A percentile compares a stretch with the other conserved stretches of the same genome.
phyloP scores from a whole-genome alignment of 768 basidiomycete species.

The Pleurotus eryngii region DNA sequence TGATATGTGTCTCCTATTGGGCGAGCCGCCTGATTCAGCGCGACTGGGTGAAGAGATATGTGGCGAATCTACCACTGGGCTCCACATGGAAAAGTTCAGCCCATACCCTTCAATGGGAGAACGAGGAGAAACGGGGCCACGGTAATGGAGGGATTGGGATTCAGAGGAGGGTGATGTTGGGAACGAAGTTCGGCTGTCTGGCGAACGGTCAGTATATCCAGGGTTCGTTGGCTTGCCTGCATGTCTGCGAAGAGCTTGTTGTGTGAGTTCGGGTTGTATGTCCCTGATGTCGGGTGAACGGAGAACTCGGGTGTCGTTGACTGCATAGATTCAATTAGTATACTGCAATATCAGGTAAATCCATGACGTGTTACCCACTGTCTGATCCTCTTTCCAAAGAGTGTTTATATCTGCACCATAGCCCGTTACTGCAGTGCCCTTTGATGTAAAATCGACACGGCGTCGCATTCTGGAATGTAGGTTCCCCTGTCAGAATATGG shows the following conservation, averaged over 20 bases:
- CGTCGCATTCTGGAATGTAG: slow-evolving; percentile 16
- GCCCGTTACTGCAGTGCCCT: slow-evolving; percentile 34
- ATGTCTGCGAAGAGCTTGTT: slow-evolving; percentile 3
- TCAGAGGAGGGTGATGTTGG: background rate
- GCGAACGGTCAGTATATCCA: slow-evolving; percentile 1
- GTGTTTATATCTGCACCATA: slow-evolving; percentile 37
- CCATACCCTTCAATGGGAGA: background rate
- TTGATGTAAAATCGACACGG: slow-evolving; percentile 32
- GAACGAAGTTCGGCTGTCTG: background rate
- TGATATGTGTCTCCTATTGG: background rate
- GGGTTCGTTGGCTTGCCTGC: slow-evolving; percentile 4
- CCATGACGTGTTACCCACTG: background rate
- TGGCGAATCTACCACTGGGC: background rate
- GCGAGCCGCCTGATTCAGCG: background rate
- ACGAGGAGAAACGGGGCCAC: background rate
- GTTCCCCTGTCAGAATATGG: slow-evolving; percentile 29
- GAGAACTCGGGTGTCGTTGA: slow-evolving; percentile 2
- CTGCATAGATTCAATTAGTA: background rate
- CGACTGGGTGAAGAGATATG: background rate
- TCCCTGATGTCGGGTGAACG: slow-evolving; percentile 8
- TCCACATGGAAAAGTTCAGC: slow-evolving; percentile 1
- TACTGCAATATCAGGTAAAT: background rate
- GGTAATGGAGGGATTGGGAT: background rate
- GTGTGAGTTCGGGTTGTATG: slow-evolving; percentile 3
- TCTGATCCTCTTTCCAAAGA: slow-evolving; percentile 10